Percentiles rank a stretch among this genome's conserved stretches.
Conservation (phyloP, 495 filamentous ascomycete genomes). For the Polyplosphaeria fusca region DNA sequence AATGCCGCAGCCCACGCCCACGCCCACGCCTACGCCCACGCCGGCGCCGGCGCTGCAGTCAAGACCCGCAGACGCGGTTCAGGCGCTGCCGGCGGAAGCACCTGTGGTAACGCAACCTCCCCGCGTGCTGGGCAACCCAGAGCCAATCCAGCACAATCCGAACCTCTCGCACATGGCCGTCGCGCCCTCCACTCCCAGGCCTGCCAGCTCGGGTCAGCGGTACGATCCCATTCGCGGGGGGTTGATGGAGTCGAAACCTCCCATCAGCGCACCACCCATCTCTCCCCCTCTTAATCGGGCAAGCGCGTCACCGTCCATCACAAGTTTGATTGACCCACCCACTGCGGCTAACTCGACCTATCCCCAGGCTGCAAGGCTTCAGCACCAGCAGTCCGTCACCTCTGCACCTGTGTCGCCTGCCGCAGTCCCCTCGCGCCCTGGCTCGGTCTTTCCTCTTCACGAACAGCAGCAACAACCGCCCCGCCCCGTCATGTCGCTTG, state of each 20-base stretch:
- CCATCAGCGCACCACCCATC: conserved; percentile 54
- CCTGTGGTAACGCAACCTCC: conserved; percentile 23
- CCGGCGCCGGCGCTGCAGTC: conserved; percentile 12
- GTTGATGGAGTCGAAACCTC: conserved; percentile 57
- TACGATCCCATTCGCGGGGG: conserved; percentile 84
- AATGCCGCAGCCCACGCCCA: conserved; percentile 12
- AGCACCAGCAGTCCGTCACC: conserved; percentile 30
- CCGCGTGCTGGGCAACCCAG: conserved; percentile 30
- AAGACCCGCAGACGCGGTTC: conserved; percentile 24
- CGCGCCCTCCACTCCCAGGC: conserved; percentile 43
- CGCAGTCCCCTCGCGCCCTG: conserved; percentile 13
- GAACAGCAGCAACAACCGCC: conserved; percentile 10
- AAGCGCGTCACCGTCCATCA: conserved; percentile 84
- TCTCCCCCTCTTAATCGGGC: conserved; percentile 59
- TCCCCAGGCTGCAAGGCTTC: conserved; percentile 27
- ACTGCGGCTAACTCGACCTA: conserved; percentile 38
- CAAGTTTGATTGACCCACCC: conserved; percentile 81
- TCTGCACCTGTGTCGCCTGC: conserved; percentile 37
- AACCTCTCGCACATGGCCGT: conserved; percentile 34
- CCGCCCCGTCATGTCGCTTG: conserved; percentile 3
- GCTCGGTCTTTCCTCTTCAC: conserved; percentile 13
- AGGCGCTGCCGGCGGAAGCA: conserved; percentile 28
- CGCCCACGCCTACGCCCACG: conserved; percentile 9
- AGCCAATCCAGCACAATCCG: conserved; percentile 38
- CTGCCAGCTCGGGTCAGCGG: conserved; percentile 67